These are phyloP conservation scores for Hypoxylon sp. DNA, from an alignment of 2,329 filamentous ascomycete genomes.

Conservation along the genomic window DNA sequence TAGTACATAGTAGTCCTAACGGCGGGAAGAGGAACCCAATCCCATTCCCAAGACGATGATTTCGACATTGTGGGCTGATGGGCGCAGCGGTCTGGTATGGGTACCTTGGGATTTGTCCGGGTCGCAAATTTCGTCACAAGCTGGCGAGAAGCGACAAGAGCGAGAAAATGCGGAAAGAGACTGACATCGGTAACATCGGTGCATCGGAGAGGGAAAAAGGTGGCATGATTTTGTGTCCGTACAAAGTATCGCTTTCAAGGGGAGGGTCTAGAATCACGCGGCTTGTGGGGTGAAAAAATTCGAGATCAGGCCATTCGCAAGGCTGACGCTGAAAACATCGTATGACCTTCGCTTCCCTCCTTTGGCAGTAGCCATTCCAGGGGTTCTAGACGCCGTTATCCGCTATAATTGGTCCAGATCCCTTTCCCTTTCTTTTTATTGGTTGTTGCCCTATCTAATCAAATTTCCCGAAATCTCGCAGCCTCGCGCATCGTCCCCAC, in stretches of 20 bases:
- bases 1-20: no score
- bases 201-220: slow-evolving; percentile 26
- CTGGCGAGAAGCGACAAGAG: no score
- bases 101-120: slow-evolving; percentile 30
- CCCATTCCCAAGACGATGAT: no score
- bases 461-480: slow-evolving; percentile 8
- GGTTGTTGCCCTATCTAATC: slow-evolving; percentile 8
- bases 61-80: slow-evolving; percentile 37
- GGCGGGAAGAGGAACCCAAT: slow-evolving; percentile 26
- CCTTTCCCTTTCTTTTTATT: slow-evolving; percentile 12
- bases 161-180: slow-evolving; percentile 14
- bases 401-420: slow-evolving; percentile 19
- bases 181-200: slow-evolving; percentile 30
- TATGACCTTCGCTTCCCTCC: slow-evolving; percentile 41
- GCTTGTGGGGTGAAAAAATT: slow-evolving; percentile 36
- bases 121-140: slow-evolving; percentile 28
- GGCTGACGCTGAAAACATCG: slow-evolving; percentile 42
- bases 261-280: slow-evolving; percentile 37
- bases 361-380: slow-evolving; percentile 19
- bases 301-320: slow-evolving; percentile 45
- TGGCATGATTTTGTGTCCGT: slow-evolving; percentile 33
- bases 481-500: slow-evolving; percentile 25
- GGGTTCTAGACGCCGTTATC: slow-evolving; percentile 27
- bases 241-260: slow-evolving; percentile 28
- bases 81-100: slow-evolving; percentile 31